Conservation (phyloP, 75 land plant genomes). For the Chamaecyparis obtusa region DNA sequence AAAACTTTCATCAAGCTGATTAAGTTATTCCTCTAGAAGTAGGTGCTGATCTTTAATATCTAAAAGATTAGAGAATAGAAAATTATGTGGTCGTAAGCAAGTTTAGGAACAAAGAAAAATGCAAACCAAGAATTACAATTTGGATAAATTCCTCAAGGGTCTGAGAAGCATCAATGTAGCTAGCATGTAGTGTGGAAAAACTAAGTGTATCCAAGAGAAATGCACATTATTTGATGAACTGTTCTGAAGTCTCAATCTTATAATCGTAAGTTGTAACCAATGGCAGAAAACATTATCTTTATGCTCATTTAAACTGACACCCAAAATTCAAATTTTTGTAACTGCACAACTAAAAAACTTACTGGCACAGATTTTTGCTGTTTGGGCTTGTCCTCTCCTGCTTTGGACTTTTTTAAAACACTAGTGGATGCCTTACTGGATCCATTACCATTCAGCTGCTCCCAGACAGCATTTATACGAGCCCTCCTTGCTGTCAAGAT, state of each 20-base stretch:
- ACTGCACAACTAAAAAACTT: neutral
- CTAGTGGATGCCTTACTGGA: neutral
- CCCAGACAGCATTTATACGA: conserved; percentile 9
- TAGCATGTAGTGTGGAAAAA: neutral
- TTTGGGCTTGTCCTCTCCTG: neutral
- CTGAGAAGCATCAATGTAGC: neutral
- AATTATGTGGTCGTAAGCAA: too few relatives aligned
- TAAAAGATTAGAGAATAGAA: too few relatives aligned
- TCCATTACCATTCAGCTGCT: conserved; percentile 3
- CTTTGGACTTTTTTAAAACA: neutral
- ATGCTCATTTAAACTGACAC: neutral
- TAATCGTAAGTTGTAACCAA: neutral
- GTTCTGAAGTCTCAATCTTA: neutral
- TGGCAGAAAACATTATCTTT: neutral
- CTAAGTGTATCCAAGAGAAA: neutral
- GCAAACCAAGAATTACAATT: too few relatives aligned
- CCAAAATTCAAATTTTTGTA: neutral
- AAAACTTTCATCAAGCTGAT: too few relatives aligned
- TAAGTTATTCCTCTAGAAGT: too few relatives aligned
- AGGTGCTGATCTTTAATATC: too few relatives aligned
- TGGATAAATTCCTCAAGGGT: neutral
- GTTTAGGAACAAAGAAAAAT: too few relatives aligned
- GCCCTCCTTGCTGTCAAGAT: neutral
- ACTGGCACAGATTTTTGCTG: neutral
- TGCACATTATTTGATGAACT: neutral